Percentiles rank a stretch among this genome's conserved stretches.
These are phyloP conservation scores for Juncus effusus DNA, from an alignment of 176 grass and related monocot genomes.

Conservation along the genomic window DNA sequence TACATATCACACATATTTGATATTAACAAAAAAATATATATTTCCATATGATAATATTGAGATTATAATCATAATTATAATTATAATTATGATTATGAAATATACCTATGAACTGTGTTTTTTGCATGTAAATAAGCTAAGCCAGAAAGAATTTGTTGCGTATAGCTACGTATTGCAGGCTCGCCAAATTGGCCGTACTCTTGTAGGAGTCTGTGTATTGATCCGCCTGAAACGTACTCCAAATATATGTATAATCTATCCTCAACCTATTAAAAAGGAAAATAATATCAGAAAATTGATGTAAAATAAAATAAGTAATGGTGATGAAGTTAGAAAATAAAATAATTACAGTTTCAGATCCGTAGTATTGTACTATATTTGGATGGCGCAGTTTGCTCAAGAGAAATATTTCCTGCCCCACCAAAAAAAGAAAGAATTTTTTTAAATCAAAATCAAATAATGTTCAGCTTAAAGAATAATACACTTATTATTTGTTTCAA, in stretches of 20 bases:
- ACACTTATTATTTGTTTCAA: neutral
- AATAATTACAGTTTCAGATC: conserved; percentile 85
- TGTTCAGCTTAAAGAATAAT: conserved; percentile 6
- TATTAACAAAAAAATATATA: conserved; percentile 11
- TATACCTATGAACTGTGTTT: conserved; percentile 99
- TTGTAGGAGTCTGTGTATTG: conserved; percentile 96
- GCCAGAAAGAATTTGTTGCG: conserved; percentile 95
- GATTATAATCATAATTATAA: too few relatives aligned
- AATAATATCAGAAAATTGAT: neutral
- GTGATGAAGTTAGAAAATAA: neutral
- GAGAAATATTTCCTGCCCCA: conserved; percentile 94
- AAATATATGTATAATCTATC: conserved; percentile 98
- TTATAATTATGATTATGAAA: conserved; percentile 15
- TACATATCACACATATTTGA: conserved; percentile 27
- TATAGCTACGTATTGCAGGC: conserved; percentile 91
- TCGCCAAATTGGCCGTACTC: conserved; percentile 95
- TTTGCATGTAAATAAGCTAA: conserved; percentile 93
- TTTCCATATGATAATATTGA: neutral
- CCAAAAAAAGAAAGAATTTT: conserved; percentile 30
- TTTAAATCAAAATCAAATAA: conserved; percentile 24
- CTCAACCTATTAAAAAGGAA: conserved; percentile 52
- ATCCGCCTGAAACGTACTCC: conserved; percentile 97
- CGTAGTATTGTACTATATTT: conserved; percentile 96
- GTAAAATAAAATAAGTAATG: conserved; percentile 9
- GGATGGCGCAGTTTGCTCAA: conserved; percentile 84